phyloP scores from a whole-genome alignment of 2,329 filamentous ascomycete species.

The Botrytis sinoallii region DNA sequence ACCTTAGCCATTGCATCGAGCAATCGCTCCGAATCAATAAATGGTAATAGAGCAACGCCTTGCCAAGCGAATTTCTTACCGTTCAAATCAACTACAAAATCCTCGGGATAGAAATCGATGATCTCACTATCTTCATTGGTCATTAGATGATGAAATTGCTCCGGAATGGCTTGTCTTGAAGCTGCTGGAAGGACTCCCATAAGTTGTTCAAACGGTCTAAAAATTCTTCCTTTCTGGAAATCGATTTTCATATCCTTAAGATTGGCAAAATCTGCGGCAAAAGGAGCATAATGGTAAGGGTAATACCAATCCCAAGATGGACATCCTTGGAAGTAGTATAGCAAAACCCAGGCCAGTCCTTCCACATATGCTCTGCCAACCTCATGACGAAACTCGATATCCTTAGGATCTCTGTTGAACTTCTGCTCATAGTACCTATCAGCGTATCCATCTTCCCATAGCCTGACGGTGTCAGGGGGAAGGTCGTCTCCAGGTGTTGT shows the following conservation, averaged over 20 bases:
- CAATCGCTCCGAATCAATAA: slow-evolving; percentile 89
- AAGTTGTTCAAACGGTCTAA: slow-evolving; percentile 91
- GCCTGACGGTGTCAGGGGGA: slow-evolving; percentile 74
- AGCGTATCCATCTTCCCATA: slow-evolving; percentile 95
- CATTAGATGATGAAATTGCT: slow-evolving; percentile 89
- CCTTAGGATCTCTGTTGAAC: slow-evolving; percentile 77
- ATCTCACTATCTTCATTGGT: slow-evolving; percentile 83
- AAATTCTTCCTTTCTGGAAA: slow-evolving; percentile 82
- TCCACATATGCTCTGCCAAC: slow-evolving; percentile 92
- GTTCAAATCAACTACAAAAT: slow-evolving; percentile 90
- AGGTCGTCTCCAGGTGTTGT: slow-evolving; percentile 52
- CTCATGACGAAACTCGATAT: slow-evolving; percentile 81
- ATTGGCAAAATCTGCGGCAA: slow-evolving; percentile 89
- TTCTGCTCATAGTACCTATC: slow-evolving; percentile 98
- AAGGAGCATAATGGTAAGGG: slow-evolving; percentile 96
- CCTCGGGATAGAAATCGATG: slow-evolving; percentile 94
- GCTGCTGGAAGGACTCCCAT: slow-evolving; percentile 97
- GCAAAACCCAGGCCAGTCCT: slow-evolving; percentile 89
- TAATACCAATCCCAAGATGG: slow-evolving; percentile 99
- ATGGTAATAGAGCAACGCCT: slow-evolving; percentile 87
- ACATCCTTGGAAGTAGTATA: slow-evolving; percentile 98
- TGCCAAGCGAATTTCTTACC: slow-evolving; percentile 99
- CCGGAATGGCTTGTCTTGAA: slow-evolving; percentile 85
- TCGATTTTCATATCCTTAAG: slow-evolving; percentile 73
- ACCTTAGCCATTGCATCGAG: slow-evolving; percentile 77